Evolutionary conservation across 768 basidiomycete genomes (phyloP), one percentile per base, ranked within the genome.

Genomic region (Chlorophyllum brunneum): DNA sequence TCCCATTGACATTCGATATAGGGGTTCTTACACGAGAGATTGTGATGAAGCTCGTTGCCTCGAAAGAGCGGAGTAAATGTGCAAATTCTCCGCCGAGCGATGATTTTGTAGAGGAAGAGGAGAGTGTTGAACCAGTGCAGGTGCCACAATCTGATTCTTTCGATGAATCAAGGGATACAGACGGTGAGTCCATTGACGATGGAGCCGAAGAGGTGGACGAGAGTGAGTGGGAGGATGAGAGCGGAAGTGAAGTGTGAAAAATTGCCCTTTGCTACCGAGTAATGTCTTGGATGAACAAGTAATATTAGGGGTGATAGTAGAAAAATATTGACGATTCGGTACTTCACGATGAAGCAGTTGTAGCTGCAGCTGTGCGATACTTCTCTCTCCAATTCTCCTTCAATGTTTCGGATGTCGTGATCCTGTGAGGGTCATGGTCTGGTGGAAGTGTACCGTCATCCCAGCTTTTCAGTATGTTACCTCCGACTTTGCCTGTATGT

Each of bases 401-500:
- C 42, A 78, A 59, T 15, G 69, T 72, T 55, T 65, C 63, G 0
- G 68, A 67, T 1, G 75, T 78, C 15, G 71, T 73, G 13, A 70
- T 70, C 51, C 57, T 64, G 34, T 65, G 69, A 6, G 76, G 76
- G 55, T 78, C 64, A 59, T 67, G 75, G 56, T 78, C 69, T 2
- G 72, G 68, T 27, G 79, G 77, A 44, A 90, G 63, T 0, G 83
- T 86, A 26, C 88, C 87, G 55, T 90, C 88, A 58, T 92, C 87
- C 86, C 89, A 93, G 54, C 86, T 87, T 59, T 82, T 80, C 62
- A 94, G 57, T 54, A 94, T 75, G 63, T 95, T 95, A 9, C 75
- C 76, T 51, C 82, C 80, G 55, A 92, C 78, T 10, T 85, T 81
- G 20, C 89, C 89, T 76, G 86, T 85, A 56, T 89, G 80, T 45